Percentiles rank a stretch among this genome's conserved stretches.
These are phyloP conservation scores for Sextonia rubra DNA, from an alignment of 164 flowering plant species.

Conservation along the genomic window DNA sequence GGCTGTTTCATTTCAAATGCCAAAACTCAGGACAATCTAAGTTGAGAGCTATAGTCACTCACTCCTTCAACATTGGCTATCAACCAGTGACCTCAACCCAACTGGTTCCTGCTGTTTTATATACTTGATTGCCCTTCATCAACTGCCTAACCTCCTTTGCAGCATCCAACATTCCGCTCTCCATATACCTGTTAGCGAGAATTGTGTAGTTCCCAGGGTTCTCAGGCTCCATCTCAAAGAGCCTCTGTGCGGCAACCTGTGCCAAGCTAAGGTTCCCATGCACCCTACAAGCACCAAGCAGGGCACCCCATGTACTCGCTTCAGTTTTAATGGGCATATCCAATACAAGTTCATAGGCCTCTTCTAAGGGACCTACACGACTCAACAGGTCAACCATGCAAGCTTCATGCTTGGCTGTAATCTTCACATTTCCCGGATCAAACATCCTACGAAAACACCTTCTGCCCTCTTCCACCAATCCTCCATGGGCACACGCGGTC, in stretches of 20 bases:
- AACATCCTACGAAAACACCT: constrained; percentile 13
- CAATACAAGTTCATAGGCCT: constrained; percentile 15
- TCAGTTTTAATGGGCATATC: constrained; percentile 12
- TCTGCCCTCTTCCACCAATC: constrained; percentile 18
- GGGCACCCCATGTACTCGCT: constrained; percentile 15
- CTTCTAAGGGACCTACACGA: constrained; percentile 16
- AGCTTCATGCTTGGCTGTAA: constrained; percentile 14
- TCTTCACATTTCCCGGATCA: constrained; percentile 8
- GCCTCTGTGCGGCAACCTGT: constrained; percentile 11
- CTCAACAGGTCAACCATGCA: constrained; percentile 23
- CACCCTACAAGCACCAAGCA: constrained; percentile 22
- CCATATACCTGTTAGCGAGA: constrained; percentile 18
- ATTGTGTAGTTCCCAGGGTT: constrained; percentile 18
- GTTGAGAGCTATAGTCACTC: too few species aligned
- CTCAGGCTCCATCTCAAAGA: constrained; percentile 18
- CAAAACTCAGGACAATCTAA: too few species aligned
- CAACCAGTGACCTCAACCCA: constrained; percentile 11
- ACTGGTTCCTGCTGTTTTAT: constrained; percentile 20
- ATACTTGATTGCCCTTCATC: constrained; percentile 13
- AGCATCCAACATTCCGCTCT: constrained; percentile 19
- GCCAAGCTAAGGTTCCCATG: constrained; percentile 22
- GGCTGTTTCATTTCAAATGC: too few species aligned
- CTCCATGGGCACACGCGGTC: constrained; percentile 17
- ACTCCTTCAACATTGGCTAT: too few species aligned
- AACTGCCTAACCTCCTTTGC: constrained; percentile 9